phyloP scores from a whole-genome alignment of 2,329 filamentous ascomycete genomes.

The Trichophyton benhamiae region DNA sequence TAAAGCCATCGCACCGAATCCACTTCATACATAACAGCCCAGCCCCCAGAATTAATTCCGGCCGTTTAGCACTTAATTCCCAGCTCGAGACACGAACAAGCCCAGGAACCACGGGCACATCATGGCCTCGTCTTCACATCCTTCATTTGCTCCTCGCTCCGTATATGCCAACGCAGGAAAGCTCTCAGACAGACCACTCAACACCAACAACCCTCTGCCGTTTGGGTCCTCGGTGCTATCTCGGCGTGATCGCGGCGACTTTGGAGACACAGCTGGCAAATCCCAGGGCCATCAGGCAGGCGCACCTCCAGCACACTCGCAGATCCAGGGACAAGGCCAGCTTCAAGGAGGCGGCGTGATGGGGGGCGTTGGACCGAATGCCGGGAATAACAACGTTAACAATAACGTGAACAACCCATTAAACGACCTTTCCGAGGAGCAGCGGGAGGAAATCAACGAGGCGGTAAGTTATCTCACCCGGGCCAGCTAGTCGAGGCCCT shows the following conservation, averaged over 20 bases:
- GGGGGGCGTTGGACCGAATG: constrained; percentile 31
- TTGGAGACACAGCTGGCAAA: constrained; percentile 14
- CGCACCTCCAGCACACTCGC: constrained; percentile 24
- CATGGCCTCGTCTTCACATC: constrained; percentile 39
- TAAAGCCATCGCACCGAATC: background rate
- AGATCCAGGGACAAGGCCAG: constrained; percentile 12
- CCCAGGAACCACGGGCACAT: constrained; percentile 14
- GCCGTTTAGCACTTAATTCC: background rate
- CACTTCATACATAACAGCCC: background rate
- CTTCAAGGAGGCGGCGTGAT: constrained; percentile 18
- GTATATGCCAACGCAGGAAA: constrained; percentile 40
- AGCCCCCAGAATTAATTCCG: constrained; percentile 2
- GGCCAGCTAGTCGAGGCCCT: background rate
- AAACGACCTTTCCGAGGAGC: constrained; percentile 64
- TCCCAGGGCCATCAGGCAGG: constrained; percentile 23
- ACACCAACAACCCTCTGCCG: constrained; percentile 23
- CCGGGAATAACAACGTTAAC: constrained; percentile 30
- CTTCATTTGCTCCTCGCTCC: constrained; percentile 44
- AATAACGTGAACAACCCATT: constrained; percentile 33
- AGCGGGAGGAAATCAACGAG: constrained; percentile 85
- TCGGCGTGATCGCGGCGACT: constrained; percentile 20
- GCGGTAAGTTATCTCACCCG: constrained; percentile 50
- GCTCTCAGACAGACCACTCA: constrained; percentile 38
- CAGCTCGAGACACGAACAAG: background rate
- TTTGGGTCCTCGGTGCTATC: constrained; percentile 36